phyloP scores from a whole-genome alignment of 1,139 yeast species.

The Lodderomyces beijingensis region DNA sequence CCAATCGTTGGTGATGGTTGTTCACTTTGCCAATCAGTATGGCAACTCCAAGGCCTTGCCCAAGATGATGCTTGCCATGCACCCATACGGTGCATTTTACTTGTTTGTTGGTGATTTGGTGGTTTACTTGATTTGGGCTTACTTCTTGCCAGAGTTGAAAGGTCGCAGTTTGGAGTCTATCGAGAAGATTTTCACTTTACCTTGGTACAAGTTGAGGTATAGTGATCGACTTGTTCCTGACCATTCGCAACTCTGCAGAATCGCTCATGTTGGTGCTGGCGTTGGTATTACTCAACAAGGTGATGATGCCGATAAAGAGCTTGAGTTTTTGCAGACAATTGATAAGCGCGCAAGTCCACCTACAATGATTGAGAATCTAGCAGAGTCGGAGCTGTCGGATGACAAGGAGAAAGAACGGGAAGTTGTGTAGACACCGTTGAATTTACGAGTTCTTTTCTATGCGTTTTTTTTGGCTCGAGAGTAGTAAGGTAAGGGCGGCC shows the following conservation, averaged over 20 bases:
- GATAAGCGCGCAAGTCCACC: no score
- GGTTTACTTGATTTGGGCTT: conserved; percentile 43
- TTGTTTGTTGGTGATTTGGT: conserved; percentile 47
- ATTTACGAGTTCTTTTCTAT: no score
- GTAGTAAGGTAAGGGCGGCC: no score
- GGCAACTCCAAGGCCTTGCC: conserved; percentile 60
- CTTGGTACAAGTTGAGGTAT: conserved; percentile 53
- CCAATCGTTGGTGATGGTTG: conserved; percentile 50
- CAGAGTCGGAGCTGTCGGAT: no score
- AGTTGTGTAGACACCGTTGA: no score
- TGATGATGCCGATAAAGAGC: no score
- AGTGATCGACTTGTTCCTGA: conserved; percentile 52
- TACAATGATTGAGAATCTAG: no score
- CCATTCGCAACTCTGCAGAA: conserved; percentile 40
- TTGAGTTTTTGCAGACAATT: no score
- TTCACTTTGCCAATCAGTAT: conserved; percentile 57
- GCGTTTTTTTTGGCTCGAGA: no score
- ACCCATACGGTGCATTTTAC: conserved; percentile 51
- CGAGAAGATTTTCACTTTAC: conserved; percentile 54
- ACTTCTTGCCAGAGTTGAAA: conserved; percentile 50
- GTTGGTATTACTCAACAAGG: no score
- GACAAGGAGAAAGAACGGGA: no score
- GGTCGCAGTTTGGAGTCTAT: conserved; percentile 53
- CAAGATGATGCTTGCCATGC: conserved; percentile 44
- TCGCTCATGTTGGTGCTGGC: conserved; percentile 12